Conservation (phyloP, 352 stramenopile genomes). For the Globisporangium apiculatum region DNA sequence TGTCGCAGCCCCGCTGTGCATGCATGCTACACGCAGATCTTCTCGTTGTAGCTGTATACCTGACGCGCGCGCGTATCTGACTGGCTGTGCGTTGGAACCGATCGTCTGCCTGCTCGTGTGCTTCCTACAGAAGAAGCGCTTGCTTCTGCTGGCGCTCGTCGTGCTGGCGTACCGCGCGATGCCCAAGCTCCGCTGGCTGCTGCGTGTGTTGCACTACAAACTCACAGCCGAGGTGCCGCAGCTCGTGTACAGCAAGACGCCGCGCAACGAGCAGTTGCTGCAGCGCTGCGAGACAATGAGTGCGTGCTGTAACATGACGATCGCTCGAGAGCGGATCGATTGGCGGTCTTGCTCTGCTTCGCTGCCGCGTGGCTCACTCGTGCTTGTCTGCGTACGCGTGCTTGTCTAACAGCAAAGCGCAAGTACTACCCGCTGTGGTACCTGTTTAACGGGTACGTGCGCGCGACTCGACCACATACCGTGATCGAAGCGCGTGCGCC, state of each 20-base stretch:
- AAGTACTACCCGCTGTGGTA: slow-evolving; percentile 54
- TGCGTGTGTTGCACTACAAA: slow-evolving; percentile 15
- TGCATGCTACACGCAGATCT: too few species aligned
- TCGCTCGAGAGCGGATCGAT: too few species aligned
- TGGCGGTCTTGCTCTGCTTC: too few species aligned
- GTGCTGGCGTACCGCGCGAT: neutral
- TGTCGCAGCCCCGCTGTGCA: too few species aligned
- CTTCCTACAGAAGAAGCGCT: neutral
- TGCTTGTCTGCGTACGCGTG: neutral
- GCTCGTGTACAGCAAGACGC: slow-evolving; percentile 33
- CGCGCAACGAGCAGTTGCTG: slow-evolving; percentile 34
- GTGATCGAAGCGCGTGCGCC: too few species aligned
- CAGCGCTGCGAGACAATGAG: slow-evolving; percentile 35
- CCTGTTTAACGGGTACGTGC: slow-evolving; percentile 39
- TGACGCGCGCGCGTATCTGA: too few species aligned
- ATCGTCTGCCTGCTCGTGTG: too few species aligned
- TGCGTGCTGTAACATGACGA: slow-evolving; percentile 8
- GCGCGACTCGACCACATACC: neutral
- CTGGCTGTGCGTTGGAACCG: too few species aligned
- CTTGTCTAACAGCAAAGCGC: slow-evolving; percentile 22
- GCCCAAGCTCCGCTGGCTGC: neutral
- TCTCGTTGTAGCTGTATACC: too few species aligned
- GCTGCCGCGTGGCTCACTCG: too few species aligned
- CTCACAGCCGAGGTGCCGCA: slow-evolving; percentile 24
- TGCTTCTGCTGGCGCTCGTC: neutral